Percentiles rank a stretch among this genome's conserved stretches.
phyloP scores from a whole-genome alignment of 768 basidiomycete species.

The Clathrus columnatus region DNA sequence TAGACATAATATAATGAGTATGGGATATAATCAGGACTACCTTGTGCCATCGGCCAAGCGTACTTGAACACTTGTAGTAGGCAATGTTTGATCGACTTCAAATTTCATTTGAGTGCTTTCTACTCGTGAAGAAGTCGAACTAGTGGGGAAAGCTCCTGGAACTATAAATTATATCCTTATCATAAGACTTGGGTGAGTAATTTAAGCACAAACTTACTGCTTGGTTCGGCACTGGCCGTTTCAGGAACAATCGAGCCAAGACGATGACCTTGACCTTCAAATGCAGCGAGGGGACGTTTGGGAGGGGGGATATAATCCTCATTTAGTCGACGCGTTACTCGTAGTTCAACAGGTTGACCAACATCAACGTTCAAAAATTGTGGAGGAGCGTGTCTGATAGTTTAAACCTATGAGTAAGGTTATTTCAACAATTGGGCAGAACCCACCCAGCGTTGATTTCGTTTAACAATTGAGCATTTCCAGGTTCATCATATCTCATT shows the following conservation, averaged over 20 bases:
- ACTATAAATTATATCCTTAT: neutral
- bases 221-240: conserved; percentile 16
- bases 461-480: conserved; percentile 54
- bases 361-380: conserved; percentile 61
- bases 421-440: neutral
- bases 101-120: conserved; percentile 46
- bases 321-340: conserved; percentile 55
- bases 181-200: neutral
- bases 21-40: conserved; percentile 27
- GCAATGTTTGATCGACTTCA: conserved; percentile 72
- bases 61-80: conserved; percentile 86
- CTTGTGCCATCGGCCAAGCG: conserved; percentile 86
- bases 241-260: conserved; percentile 71
- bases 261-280: conserved; percentile 68
- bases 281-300: conserved; percentile 37
- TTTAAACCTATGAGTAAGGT: neutral
- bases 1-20: neutral
- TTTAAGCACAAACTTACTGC: neutral
- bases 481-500: conserved; percentile 74
- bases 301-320: conserved; percentile 66
- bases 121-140: neutral
- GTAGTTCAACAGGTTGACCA: conserved; percentile 80
- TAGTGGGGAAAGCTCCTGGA: conserved; percentile 52
- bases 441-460: conserved; percentile 76
- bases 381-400: conserved; percentile 75